Evolutionary conservation across 495 filamentous ascomycete species (phyloP), one percentile per base, ranked within the genome.

Genomic region (Neurospora sp.): DNA sequence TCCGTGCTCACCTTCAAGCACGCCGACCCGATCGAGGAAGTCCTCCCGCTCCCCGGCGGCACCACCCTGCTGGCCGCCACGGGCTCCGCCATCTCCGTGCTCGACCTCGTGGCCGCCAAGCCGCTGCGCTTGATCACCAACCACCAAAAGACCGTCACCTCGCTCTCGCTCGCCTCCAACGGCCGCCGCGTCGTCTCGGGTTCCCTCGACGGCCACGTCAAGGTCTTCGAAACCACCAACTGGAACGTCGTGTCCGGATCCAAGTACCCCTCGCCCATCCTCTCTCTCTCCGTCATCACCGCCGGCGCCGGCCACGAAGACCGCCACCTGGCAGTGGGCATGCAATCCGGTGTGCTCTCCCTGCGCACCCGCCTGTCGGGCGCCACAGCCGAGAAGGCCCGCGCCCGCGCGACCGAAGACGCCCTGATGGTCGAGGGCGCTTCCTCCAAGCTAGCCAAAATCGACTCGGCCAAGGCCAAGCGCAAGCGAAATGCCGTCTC

Each of bases 61-160:
- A 97, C 94, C 18, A 94, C 93, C 4, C 83, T 98, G 44, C 87
- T 97, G 2, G 94, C 94, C 44, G 88, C 94, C 2, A 87, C 93
- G 35, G 95, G 93, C 59, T 96, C 92, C 80, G 89, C 93, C 78
- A 94, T 99, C 76, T 91, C 91, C 6, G 93, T 99, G n/a, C 87
- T 98, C 75, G 95, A 99, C 81, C 87, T 99, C 27, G 90, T 98
- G 22, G 96, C 94, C 68, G 96, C 92, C 38, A 94, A 92, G 77
- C 94, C 94, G 3, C 80, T 95, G 59, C 91, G 93, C 42, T 83
- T 96, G 72, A 90, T 99, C 59, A 89, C 91, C 71, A 97, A 94
- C 78, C 96, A 99, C 80, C 96, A 99, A 82, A 98, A 98, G 88
- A 97, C 96, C 0, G 93, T 99, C 39, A 98, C 96, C 0, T 88